Percentiles rank a stretch among this genome's conserved stretches.
Evolutionary conservation across 2,329 filamentous ascomycete species (phyloP).

Genomic region (Drechmeria coniospora): DNA sequence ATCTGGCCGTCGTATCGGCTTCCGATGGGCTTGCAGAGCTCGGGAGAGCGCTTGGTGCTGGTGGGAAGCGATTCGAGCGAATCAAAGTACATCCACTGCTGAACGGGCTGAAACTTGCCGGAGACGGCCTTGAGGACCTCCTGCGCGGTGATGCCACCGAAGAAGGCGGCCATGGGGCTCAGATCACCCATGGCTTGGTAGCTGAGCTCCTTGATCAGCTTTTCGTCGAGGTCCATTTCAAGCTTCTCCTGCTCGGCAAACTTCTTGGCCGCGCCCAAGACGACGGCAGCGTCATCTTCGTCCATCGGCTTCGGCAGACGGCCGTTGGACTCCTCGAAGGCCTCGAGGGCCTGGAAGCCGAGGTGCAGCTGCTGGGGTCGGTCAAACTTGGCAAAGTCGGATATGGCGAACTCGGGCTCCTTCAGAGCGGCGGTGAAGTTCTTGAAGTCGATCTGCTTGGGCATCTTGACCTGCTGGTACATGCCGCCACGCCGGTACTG

Average conservation of each 20-base stretch:
- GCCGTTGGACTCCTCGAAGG: constrained; percentile 61
- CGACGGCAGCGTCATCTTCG: constrained; percentile 64
- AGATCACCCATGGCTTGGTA: constrained; percentile 89
- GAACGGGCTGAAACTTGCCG: constrained; percentile 91
- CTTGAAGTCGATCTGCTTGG: constrained; percentile 83
- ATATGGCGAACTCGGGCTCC: constrained; percentile 78
- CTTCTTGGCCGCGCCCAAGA: constrained; percentile 59
- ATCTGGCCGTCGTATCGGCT: constrained; percentile 94
- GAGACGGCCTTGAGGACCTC: constrained; percentile 95
- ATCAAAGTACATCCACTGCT: constrained; percentile 95
- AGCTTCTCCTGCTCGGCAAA: constrained; percentile 57
- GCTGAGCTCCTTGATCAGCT: constrained; percentile 80
- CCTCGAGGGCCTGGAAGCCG: constrained; percentile 82
- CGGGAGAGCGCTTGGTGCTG: constrained; percentile 59
- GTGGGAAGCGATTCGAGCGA: constrained; percentile 88
- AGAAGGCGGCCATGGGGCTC: constrained; percentile 84
- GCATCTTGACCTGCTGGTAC: constrained; percentile 97
- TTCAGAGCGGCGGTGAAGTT: constrained; percentile 61
- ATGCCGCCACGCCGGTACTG: constrained; percentile 79
- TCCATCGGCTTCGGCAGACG: constrained; percentile 72
- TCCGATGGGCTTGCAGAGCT: constrained; percentile 71
- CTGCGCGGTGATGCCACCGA: constrained; percentile 84
- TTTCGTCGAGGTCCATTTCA: constrained; percentile 68
- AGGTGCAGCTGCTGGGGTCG: constrained; percentile 83
- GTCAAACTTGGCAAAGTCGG: constrained; percentile 96